A percentile compares a stretch with the other conserved stretches of the same genome.
Evolutionary conservation across 2,329 filamentous ascomycete genomes (phyloP).

Genomic region (Alternaria sp.): DNA sequence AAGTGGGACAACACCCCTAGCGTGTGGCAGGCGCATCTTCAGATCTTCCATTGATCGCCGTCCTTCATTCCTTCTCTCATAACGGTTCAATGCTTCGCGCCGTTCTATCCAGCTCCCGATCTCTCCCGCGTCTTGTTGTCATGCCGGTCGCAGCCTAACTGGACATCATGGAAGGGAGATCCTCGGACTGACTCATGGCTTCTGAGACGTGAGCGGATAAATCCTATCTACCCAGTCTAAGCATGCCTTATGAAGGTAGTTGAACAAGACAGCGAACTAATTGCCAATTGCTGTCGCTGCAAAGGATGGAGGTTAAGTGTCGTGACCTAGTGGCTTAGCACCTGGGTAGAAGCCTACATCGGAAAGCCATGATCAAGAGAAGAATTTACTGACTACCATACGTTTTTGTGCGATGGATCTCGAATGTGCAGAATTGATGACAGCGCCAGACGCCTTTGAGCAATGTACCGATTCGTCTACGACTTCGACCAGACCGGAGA

Average conservation of each 20-base stretch:
- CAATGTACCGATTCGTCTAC: fast-evolving
- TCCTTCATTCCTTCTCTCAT: not conserved
- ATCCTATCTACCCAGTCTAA: not conserved
- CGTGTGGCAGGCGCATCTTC: conserved; percentile 5
- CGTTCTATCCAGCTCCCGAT: not conserved
- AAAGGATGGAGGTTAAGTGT: not conserved
- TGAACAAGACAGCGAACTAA: not conserved
- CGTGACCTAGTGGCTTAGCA: not conserved
- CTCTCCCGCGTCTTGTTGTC: not conserved
- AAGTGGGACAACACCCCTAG: conserved; percentile 11
- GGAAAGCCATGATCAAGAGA: not conserved
- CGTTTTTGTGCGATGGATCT: not conserved
- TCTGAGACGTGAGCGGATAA: conserved; percentile 4
- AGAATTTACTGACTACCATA: not conserved
- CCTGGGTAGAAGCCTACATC: not conserved
- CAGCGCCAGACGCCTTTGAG: fast-evolving
- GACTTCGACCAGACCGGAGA: fast-evolving
- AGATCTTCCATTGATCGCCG: not conserved
- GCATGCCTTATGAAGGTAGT: not conserved
- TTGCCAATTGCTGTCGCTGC: not conserved
- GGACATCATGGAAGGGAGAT: not conserved
- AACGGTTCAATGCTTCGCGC: not conserved
- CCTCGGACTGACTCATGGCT: not conserved
- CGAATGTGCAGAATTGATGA: not conserved
- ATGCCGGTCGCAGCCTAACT: not conserved